Percentiles rank a stretch among this genome's conserved stretches.
phyloP scores from a whole-genome alignment of 805 yeast genomes.

The Debaryomyces hansenii region DNA sequence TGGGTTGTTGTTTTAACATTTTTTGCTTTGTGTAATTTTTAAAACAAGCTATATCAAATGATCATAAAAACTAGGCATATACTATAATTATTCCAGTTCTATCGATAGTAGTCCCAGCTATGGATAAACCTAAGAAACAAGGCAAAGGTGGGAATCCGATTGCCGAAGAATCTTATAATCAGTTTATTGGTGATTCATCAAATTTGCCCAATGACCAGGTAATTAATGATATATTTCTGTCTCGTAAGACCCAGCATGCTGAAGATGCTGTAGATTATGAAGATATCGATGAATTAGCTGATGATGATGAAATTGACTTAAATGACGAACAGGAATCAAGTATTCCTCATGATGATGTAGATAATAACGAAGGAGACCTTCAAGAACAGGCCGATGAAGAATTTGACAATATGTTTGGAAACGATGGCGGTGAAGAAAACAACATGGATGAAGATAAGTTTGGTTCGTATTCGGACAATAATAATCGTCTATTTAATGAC shows the following conservation, averaged over 20 bases:
- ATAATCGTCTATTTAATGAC: conserved; percentile 18
- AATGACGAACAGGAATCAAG: conserved; percentile 1
- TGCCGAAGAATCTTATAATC: conserved; percentile 15
- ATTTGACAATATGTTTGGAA: conserved; percentile 41
- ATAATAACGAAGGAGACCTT: conserved; percentile 17
- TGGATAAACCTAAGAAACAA: not conserved
- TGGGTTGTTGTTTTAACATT: not conserved
- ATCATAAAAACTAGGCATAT: too few relatives aligned
- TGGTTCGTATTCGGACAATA: conserved; percentile 17
- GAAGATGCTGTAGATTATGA: conserved; percentile 93
- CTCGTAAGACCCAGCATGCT: conserved; percentile 61
- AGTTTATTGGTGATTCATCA: conserved; percentile 14
- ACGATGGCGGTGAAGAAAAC: conserved; percentile 19
- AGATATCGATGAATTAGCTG: conserved; percentile 93
- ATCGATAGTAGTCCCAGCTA: not conserved
- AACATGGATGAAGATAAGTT: conserved; percentile 17
- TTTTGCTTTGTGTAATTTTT: not conserved
- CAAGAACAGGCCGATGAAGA: conserved; percentile 37
- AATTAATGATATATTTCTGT: conserved; percentile 38
- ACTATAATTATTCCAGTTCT: not conserved
- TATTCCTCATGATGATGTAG: conserved; percentile 11
- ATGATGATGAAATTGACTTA: conserved; percentile 45
- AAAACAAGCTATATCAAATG: too few relatives aligned
- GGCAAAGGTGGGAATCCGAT: conserved; percentile 2
- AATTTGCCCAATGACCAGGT: conserved; percentile 38